Evolutionary conservation across 352 stramenopile species (phyloP), one percentile per base, ranked within the genome.

Genomic region (Peronospora belbahrii): DNA sequence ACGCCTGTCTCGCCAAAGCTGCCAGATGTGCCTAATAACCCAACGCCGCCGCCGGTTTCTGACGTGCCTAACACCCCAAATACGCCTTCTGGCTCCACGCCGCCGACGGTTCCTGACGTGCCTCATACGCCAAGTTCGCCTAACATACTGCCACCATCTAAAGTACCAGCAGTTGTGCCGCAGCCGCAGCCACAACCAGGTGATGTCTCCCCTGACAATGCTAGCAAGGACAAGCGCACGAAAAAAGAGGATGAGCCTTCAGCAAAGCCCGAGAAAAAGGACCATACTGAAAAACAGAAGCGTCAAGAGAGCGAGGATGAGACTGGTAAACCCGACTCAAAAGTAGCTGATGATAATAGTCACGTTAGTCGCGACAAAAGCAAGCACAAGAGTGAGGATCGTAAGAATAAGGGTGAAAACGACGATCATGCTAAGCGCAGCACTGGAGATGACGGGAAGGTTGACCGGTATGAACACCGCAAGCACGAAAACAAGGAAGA

Each of bases 401-500:
- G 2, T 19, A 23, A 38, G 5, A 19, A 49, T n/a, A 25, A 50
- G 1, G 9, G 9, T 24, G 22, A 51, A 9, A 42, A 36, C 3
- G 35, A 39, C 28, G 23, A 33, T 1, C 53, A 37, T 14, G 18
- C 15, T 34, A 23, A 28, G 9, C 32, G 37, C 14, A 38, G 32
- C 14, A 23, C 46, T 27, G 13, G 30, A 5, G 44, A 54, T 13
- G 22, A 39, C 2, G 17, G 20, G 47, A 39, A 49, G 8, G n/a
- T 18, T 38, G 30, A 30, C 6, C 30, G 42, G 9, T 13, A 52
- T 19, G 13, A 38, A 18, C 27, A 37, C 6, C 40, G 6, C 27
- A 53, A 50, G 15, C 57, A 58, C 11, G 42, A 39, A 25, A 45
- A 24, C 18, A 55, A 60, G 19, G 35, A 59, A 34, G 24, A 54